Base-by-base conservation (phyloP, 192 early-diverging fungal genomes). In the Coemansia sp. region DNA sequence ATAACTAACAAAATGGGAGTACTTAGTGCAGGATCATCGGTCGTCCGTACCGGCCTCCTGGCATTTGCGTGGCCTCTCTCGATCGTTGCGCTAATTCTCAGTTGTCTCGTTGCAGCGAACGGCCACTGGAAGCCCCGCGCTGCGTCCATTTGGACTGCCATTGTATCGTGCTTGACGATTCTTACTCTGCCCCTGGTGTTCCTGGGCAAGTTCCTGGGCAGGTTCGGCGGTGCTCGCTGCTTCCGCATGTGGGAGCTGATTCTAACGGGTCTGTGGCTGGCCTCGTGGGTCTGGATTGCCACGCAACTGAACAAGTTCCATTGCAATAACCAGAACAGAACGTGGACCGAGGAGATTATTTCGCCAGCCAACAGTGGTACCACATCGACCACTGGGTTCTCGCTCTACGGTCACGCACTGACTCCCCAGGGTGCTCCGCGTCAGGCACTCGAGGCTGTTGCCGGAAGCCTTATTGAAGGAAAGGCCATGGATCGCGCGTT, bases 91-190 rank as follows among this genome's bases (percentile, higher is more conserved):
- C 50, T 79, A 56, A 72, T 79, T 73, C 61, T 79, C 31, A 67
- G 63, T 41, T 67, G 62, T 59, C 57, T 79, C 2, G 76, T 74
- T 19, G 76, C 76, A 17, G 76, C 76, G 37, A 79, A 69, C 27
- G 76, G 76, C 0, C 70, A 79, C 68, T 79, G 76, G 76, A 79
- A 79, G 67, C 76, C 76, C 4, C 76, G 76, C 42, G 70, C 76
- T 4, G 76, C 58, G 22, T 79, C 76, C 7, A 73, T 79, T 48
- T 79, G 68, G 61, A 73, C 70, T 10, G 76, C 76, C 11, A 70
- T 79, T 1, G 68, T 79, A 6, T 68, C 76, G 30, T 64, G 59
- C 5, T 54, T 79, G 42, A 79, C 76, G 11, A 73, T 73, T 31
- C 61, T 79, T 28, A 73, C 70, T 0, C 61, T 73, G 14, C 70